phyloP scores from a whole-genome alignment of 495 filamentous ascomycete species.

The Penicillium tannophilum region DNA sequence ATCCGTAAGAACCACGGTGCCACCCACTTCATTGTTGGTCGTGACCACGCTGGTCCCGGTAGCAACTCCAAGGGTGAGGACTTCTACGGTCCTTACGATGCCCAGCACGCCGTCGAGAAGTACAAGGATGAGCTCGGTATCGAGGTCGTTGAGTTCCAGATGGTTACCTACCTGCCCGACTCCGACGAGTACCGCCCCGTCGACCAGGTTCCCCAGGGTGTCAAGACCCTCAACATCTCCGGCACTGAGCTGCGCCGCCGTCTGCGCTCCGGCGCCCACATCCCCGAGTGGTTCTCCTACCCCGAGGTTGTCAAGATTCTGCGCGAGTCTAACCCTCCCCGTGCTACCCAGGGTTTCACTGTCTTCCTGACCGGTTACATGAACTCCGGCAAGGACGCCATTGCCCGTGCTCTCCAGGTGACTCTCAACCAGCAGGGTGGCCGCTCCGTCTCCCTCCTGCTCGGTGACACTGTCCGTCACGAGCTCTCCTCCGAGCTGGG shows the following conservation, averaged over 20 bases:
- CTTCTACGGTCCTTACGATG: slow-evolving; percentile 98
- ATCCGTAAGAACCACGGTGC: slow-evolving; percentile 99
- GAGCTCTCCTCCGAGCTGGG: slow-evolving; percentile 95
- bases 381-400: slow-evolving; percentile 95
- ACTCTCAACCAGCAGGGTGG: slow-evolving; percentile 98
- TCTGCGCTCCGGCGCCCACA: slow-evolving; percentile 85
- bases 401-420: slow-evolving; percentile 93
- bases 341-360: slow-evolving; percentile 91
- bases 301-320: slow-evolving; percentile 97
- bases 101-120: slow-evolving; percentile 96
- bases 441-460: slow-evolving; percentile 86
- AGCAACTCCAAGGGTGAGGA: slow-evolving; percentile 95
- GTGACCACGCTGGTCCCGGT: slow-evolving; percentile 95
- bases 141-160: slow-evolving; percentile 98
- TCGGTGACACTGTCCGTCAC: slow-evolving; percentile 91
- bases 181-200: slow-evolving; percentile 93
- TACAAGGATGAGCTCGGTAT: slow-evolving; percentile 96
- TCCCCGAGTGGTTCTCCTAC: slow-evolving; percentile 99
- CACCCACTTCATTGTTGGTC: slow-evolving; percentile 98
- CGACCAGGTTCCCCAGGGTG: slow-evolving; percentile 80
- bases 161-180: slow-evolving; percentile 98
- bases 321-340: slow-evolving; percentile 89
- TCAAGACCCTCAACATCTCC: slow-evolving; percentile 93
- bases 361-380: slow-evolving; percentile 96
- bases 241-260: slow-evolving; percentile 92